A percentile compares a stretch with the other conserved stretches of the same genome.
phyloP scores from a whole-genome alignment of 495 filamentous ascomycete genomes.

The Aspergillus nidulans region DNA sequence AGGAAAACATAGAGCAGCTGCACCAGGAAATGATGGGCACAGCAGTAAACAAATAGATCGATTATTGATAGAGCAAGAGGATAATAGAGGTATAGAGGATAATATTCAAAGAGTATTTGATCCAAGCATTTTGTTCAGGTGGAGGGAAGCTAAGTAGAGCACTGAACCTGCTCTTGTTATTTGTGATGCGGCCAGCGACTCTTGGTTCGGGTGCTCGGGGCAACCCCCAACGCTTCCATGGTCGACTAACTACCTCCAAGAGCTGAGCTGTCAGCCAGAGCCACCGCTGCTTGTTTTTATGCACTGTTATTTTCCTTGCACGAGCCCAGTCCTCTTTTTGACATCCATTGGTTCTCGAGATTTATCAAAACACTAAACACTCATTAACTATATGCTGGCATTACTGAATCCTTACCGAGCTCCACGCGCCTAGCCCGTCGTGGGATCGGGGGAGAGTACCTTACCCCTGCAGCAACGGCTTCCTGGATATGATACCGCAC shows the following conservation, averaged over 20 bases:
- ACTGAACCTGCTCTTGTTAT: conserved; percentile 4
- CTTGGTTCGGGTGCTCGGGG: conserved; percentile 19
- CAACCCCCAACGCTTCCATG: conserved; percentile 14
- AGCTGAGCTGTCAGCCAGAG: background rate
- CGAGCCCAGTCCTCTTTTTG: too few species aligned
- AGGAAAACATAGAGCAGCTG: conserved; percentile 11
- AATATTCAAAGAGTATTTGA: background rate
- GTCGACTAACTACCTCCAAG: background rate
- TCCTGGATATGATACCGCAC: background rate
- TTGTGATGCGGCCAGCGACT: conserved; percentile 7
- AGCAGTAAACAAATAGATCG: background rate
- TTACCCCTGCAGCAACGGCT: background rate
- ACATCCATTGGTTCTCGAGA: too few species aligned
- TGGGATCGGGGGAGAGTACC: background rate
- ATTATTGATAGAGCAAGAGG: background rate
- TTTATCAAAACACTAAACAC: background rate
- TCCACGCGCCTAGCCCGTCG: background rate
- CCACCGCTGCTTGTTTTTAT: background rate
- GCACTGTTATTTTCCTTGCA: background rate
- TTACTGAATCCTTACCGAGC: background rate
- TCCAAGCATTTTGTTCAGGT: background rate
- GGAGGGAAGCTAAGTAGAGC: background rate
- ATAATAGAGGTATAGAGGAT: background rate
- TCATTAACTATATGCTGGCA: background rate
- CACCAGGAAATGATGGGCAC: conserved; percentile 4